Base-by-base conservation (phyloP, 2,329 filamentous ascomycete genomes). In the Polytolypa hystricis region DNA sequence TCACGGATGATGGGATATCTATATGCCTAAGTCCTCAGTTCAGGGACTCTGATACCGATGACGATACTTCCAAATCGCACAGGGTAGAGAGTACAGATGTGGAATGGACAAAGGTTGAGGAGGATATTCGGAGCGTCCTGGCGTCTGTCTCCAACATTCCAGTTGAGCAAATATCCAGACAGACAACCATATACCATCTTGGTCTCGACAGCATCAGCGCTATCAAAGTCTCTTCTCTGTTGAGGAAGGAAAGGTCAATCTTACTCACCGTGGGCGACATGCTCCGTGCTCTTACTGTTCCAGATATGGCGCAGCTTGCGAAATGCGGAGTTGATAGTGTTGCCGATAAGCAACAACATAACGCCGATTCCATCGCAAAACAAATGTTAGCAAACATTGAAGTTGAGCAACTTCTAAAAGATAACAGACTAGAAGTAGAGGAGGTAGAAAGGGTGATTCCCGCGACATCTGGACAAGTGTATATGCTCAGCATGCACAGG, bases 141-240 rank as follows among this genome's bases (percentile, higher is more conserved):
- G 61, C 69, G 6, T 46, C 60, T 19, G 66, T 87, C 1, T 82
- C 85, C 0, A 73, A 71, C 11, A 58, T 81, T 0, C 64, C 77
- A 0, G 57, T 66, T 12, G 52, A 65, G 0, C 65, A 74, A 2
- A 81, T 94, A 35, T 57, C 62, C 2, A 69, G 67, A 38, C 64
- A 67, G 1, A 72, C 77, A 34, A 84, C 72, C 0, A 72, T 94
- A 9, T 93, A 91, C 56, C 79, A 91, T 44, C 69, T 95, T 2
- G 87, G 87, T 0, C 73, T 95, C 1, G 87, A 95, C 54, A 95
- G 87, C 0, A 93, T 95, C 55, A 89, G 80, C 44, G 81, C 85
- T 1, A 91, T 95, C 62, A 93, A 91, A 50, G 77, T 86, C 3
- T 76, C 78, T 6, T 72, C 79, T 0, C 64, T 86, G 5, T 63